A percentile compares a stretch with the other conserved stretches of the same genome.
These are phyloP conservation scores for Sporormia fimetaria DNA, from an alignment of 495 filamentous ascomycete genomes.

Conservation along the genomic window DNA sequence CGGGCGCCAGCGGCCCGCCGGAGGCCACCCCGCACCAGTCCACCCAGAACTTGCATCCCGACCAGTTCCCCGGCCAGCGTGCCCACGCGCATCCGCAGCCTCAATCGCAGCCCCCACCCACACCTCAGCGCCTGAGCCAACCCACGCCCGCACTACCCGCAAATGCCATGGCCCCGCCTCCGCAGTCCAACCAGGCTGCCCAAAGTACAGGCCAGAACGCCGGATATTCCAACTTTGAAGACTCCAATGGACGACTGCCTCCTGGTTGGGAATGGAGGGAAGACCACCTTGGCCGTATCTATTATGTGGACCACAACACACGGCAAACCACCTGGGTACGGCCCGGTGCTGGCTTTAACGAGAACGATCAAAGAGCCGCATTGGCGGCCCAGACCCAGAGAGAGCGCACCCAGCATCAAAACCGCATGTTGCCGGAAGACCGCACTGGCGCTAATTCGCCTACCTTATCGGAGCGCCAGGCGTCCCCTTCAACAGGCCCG, in stretches of 20 bases:
- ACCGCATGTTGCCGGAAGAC: conserved; percentile 90
- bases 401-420: conserved; percentile 86
- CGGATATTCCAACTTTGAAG: conserved; percentile 83
- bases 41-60: conserved; percentile 27
- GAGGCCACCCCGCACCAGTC: conserved; percentile 28
- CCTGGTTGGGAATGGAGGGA: conserved; percentile 93
- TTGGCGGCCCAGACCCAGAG: conserved; percentile 80
- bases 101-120: conserved; percentile 34
- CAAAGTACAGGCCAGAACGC: too few relatives aligned
- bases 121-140: conserved; percentile 33
- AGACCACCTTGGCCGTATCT: conserved; percentile 93
- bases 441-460: conserved; percentile 90
- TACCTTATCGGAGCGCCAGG: conserved; percentile 55
- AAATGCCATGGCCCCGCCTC: conserved; percentile 14
- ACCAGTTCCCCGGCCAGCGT: conserved; percentile 22
- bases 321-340: conserved; percentile 92
- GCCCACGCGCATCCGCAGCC: conserved; percentile 6
- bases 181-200: conserved; percentile 31
- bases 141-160: conserved; percentile 28
- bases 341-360: conserved; percentile 70
- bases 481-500: conserved; percentile 35
- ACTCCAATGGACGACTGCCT: conserved; percentile 81
- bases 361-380: conserved; percentile 62
- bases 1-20: conserved; percentile 17
- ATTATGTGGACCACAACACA: conserved; percentile 98